These are phyloP conservation scores for Capillidium heterosporum DNA, from an alignment of 371 early-diverging fungal genomes.

Conservation along the genomic window DNA sequence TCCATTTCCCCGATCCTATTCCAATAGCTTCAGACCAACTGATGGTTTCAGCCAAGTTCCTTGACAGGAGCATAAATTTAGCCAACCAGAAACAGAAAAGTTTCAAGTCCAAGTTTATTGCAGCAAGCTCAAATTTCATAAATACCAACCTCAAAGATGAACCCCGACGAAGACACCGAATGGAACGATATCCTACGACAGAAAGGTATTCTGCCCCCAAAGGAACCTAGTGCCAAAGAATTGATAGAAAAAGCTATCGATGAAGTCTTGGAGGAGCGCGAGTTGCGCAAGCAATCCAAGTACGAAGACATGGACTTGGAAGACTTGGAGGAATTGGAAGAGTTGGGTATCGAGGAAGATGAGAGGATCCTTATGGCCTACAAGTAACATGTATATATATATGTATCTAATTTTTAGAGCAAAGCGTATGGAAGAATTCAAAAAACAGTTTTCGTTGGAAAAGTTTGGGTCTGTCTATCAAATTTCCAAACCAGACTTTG, in stretches of 20 bases:
- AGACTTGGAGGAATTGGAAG: slow-evolving; percentile 82
- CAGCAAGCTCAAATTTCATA: no score
- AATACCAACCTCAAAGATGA: not conserved
- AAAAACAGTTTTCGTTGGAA: slow-evolving; percentile 33
- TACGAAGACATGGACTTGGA: slow-evolving; percentile 52
- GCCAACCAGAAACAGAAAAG: no score
- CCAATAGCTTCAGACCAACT: no score
- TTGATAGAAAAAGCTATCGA: slow-evolving; percentile 49
- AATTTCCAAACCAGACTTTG: slow-evolving; percentile 84
- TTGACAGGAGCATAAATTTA: no score
- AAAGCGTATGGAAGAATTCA: slow-evolving; percentile 62
- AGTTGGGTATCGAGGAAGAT: slow-evolving; percentile 32
- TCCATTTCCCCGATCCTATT: no score
- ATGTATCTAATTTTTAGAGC: slow-evolving; percentile 19
- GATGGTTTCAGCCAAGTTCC: no score
- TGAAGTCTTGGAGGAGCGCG: slow-evolving; percentile 48
- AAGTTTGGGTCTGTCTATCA: slow-evolving; percentile 63
- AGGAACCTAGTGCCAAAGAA: slow-evolving; percentile 48
- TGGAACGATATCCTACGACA: slow-evolving; percentile 87
- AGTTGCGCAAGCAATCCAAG: slow-evolving; percentile 23
- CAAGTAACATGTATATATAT: slow-evolving; percentile 18
- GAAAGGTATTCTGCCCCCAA: slow-evolving; percentile 75
- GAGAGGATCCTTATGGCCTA: slow-evolving; percentile 64
- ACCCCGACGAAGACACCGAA: slow-evolving; percentile 58
- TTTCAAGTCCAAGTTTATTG: no score